Evolutionary conservation across 2,329 filamentous ascomycete species (phyloP).

Genomic region (Dothiorella sarmentorum): DNA sequence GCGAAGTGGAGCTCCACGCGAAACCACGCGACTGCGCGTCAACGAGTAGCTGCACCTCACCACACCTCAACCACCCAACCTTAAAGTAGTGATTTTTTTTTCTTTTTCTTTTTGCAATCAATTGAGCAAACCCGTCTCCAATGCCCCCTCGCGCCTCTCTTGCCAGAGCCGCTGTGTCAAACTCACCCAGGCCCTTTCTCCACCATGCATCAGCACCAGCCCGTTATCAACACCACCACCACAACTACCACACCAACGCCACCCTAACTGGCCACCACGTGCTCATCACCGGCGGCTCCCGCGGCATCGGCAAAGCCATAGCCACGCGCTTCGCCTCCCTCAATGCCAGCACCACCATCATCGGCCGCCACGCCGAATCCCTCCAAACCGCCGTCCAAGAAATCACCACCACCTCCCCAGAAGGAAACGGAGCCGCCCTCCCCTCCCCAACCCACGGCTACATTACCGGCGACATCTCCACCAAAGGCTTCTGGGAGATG

Average conservation of each 20-base stretch:
- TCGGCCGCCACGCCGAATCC: conserved; percentile 28
- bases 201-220: not conserved
- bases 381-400: conserved; percentile 19
- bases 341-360: conserved; percentile 30
- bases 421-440: too few relatives aligned
- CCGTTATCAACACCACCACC: not conserved
- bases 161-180: not conserved
- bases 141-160: not conserved
- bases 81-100: too few relatives aligned
- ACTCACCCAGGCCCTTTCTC: not conserved
- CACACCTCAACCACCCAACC: not conserved
- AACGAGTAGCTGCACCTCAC: not conserved
- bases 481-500: conserved; percentile 27
- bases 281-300: conserved; percentile 38
- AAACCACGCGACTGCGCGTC: conserved; percentile 13
- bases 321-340: conserved; percentile 31
- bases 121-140: not conserved
- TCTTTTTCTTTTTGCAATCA: not conserved
- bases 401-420: not conserved
- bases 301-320: conserved; percentile 39
- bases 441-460: conserved; percentile 19
- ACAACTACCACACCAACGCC: not conserved
- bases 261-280: conserved; percentile 23
- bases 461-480: conserved; percentile 29
- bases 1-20: not conserved